Conservation (phyloP, 2,329 filamentous ascomycete genomes). For the Curvularia lunata region DNA sequence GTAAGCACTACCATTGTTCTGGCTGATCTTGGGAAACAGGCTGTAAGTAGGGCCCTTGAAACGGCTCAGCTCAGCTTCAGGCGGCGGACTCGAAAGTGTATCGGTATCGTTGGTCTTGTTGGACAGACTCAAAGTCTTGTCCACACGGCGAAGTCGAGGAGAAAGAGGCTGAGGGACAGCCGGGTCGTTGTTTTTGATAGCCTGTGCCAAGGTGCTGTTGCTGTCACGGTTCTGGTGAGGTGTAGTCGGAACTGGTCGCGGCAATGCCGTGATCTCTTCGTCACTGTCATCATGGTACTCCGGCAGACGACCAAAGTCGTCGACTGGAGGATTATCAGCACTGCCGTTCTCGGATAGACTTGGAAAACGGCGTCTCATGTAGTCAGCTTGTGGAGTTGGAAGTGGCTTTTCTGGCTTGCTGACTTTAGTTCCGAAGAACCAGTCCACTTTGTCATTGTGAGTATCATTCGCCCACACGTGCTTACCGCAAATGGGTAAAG, state of each 20-base stretch:
- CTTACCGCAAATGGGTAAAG: not conserved
- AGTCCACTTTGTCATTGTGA: constrained; percentile 12
- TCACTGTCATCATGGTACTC: not conserved
- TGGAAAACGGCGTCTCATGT: no score
- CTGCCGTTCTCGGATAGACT: not conserved
- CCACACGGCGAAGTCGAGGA: not conserved
- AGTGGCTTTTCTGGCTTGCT: constrained; percentile 16
- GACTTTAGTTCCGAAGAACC: constrained; percentile 18
- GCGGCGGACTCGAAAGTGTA: not conserved
- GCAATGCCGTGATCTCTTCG: no score
- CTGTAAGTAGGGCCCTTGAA: no score
- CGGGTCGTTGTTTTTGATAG: no score
- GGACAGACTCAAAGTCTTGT: no score
- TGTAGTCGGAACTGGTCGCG: no score
- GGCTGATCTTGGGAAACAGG: no score
- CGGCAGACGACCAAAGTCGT: constrained; percentile 1
- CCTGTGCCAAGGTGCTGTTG: no score
- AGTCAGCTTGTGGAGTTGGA: no score
- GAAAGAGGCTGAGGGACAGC: constrained; percentile 2
- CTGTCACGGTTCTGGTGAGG: no score
- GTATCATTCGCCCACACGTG: not conserved
- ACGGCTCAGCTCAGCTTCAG: not conserved
- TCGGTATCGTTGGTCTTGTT: not conserved
- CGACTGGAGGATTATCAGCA: not conserved
- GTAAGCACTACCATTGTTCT: not conserved